Conservation (phyloP, 129 eudicot species). For the Mikania micrantha region DNA sequence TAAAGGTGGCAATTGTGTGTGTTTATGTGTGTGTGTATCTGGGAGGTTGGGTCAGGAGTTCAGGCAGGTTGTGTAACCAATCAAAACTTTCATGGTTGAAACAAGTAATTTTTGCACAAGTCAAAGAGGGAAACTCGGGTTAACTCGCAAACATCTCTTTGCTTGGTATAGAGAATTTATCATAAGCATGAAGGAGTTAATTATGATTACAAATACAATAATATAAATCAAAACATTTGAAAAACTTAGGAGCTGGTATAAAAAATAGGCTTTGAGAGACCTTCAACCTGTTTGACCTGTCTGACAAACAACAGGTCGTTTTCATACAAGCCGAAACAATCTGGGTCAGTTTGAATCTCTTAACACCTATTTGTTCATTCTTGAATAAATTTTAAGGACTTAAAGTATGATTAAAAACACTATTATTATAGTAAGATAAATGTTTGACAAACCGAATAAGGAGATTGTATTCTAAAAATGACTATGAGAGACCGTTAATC, state of each 20-base stretch:
- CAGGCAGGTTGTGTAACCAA: no score
- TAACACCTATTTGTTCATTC: background rate
- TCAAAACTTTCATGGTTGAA: no score
- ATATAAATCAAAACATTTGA: background rate
- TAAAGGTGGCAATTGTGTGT: no score
- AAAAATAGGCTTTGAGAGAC: background rate
- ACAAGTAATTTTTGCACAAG: no score
- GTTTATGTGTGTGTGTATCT: no score
- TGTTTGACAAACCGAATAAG: background rate
- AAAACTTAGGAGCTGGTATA: background rate
- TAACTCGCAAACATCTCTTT: background rate
- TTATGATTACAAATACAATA: background rate
- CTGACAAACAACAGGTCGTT: background rate
- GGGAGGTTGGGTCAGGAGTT: no score
- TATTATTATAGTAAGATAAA: background rate
- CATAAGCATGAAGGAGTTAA: background rate
- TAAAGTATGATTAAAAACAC: background rate
- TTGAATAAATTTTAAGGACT: background rate
- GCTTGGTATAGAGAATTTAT: background rate
- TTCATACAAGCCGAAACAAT: background rate
- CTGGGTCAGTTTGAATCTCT: background rate
- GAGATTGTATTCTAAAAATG: background rate
- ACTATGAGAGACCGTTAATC: background rate
- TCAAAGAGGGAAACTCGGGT: no score
- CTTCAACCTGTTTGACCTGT: no score